These are phyloP conservation scores for Microsporum canis DNA, from an alignment of 2,329 filamentous ascomycete species.

Conservation along the genomic window DNA sequence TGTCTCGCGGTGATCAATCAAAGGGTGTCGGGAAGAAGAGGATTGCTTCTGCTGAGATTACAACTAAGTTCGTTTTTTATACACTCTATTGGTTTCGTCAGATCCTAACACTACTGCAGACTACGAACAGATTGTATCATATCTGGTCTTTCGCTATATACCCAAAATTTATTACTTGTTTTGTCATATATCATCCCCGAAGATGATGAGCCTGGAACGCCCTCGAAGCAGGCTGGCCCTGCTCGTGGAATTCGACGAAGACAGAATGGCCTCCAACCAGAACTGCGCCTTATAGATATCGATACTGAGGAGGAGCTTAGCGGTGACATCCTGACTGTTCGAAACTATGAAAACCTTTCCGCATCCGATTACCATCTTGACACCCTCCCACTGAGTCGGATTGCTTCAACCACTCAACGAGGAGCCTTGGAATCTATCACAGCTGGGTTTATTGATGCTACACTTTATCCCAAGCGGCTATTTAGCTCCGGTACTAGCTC, in stretches of 20 bases:
- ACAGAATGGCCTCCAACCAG: conserved; percentile 71
- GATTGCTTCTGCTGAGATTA: conserved; percentile 74
- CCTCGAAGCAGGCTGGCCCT: conserved; percentile 31
- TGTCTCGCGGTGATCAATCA: conserved; percentile 63
- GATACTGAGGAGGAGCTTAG: conserved; percentile 72
- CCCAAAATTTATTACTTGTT: conserved; percentile 76
- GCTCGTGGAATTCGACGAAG: conserved; percentile 57
- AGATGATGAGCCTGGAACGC: conserved; percentile 48
- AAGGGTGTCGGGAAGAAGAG: conserved; percentile 59
- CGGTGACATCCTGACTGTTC: conserved; percentile 74
- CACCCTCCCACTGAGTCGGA: conserved; percentile 65
- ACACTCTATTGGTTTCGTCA: neutral
- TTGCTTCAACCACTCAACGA: conserved; percentile 52
- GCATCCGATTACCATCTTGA: conserved; percentile 87
- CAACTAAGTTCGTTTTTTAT: conserved; percentile 56
- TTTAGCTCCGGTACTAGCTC: conserved; percentile 82
- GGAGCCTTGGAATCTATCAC: conserved; percentile 69
- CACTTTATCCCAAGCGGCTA: conserved; percentile 72
- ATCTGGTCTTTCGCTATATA: conserved; percentile 94
- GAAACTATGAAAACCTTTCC: conserved; percentile 72
- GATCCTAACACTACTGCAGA: conserved; percentile 33
- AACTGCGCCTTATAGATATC: conserved; percentile 83
- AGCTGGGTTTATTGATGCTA: conserved; percentile 73
- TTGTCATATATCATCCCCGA: conserved; percentile 79
- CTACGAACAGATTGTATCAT: conserved; percentile 95